Percentiles rank a stretch among this genome's conserved stretches.
Evolutionary conservation across 176 grass and related monocot genomes (phyloP).

Genomic region (Echinochloa phyllopogon): DNA sequence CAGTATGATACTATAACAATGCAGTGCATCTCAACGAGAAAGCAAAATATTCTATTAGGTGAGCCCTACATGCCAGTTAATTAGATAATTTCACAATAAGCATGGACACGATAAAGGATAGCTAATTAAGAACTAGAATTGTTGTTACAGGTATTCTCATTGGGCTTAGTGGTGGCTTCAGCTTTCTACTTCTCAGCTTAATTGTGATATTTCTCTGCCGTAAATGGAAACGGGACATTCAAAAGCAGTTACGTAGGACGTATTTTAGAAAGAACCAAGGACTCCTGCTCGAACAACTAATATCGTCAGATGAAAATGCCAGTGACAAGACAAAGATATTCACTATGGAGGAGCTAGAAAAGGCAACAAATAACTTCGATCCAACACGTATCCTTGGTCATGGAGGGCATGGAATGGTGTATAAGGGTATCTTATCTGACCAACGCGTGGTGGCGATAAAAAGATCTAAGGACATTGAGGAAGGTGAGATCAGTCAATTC

Average conservation of each 20-base stretch:
- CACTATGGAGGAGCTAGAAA: conserved; percentile 27
- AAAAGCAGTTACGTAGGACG: conserved; percentile 9
- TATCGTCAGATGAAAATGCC: conserved; percentile 24
- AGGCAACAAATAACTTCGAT: conserved; percentile 24
- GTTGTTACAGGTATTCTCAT: conserved; percentile 22
- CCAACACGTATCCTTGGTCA: neutral
- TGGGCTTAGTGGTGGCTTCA: conserved; percentile 1
- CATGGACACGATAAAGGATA: too few species aligned
- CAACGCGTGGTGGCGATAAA: conserved; percentile 29
- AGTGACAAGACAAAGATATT: conserved; percentile 24
- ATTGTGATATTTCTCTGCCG: neutral
- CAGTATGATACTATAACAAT: neutral
- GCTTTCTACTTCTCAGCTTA: conserved; percentile 7
- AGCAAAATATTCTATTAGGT: conserved; percentile 13
- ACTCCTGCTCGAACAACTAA: conserved; percentile 42
- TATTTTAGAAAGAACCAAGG: conserved; percentile 43
- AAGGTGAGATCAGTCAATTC: conserved; percentile 16
- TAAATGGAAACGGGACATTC: conserved; percentile 15
- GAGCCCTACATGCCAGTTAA: too few species aligned
- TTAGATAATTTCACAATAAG: too few species aligned
- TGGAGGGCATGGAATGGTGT: conserved; percentile 34
- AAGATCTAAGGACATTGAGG: neutral
- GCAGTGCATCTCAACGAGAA: neutral
- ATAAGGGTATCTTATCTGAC: conserved; percentile 28
- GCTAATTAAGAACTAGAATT: too few species aligned